phyloP scores from a whole-genome alignment of 1,284 basidiomycete genomes.

The Grifola frondosa region DNA sequence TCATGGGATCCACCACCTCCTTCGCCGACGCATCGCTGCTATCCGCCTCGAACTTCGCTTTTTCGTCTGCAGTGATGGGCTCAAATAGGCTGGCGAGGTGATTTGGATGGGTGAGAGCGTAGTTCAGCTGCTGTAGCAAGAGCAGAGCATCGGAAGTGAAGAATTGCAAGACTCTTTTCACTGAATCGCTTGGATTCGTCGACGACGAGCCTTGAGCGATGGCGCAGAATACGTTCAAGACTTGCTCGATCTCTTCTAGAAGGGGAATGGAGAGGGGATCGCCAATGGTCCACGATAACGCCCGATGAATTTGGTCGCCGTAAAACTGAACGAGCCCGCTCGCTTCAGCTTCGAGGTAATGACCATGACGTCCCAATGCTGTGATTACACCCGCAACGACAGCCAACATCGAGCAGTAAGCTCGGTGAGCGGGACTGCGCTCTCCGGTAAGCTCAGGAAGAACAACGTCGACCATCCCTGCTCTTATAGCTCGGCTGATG shows the following conservation, averaged over 20 bases:
- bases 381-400: conserved; percentile 76
- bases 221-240: conserved; percentile 73
- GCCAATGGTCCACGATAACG: conserved; percentile 79
- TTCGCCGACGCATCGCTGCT: conserved; percentile 26
- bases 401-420: conserved; percentile 85
- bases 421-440: conserved; percentile 73
- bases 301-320: conserved; percentile 74
- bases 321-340: conserved; percentile 86
- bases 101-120: conserved; percentile 88
- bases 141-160: conserved; percentile 67
- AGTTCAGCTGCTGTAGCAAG: conserved; percentile 86
- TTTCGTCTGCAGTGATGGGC: conserved; percentile 77
- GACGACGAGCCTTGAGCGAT: conserved; percentile 57
- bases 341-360: conserved; percentile 86
- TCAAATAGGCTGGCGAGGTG: conserved; percentile 81
- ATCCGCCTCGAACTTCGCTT: conserved; percentile 64
- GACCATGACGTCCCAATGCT: conserved; percentile 64
- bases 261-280: conserved; percentile 70
- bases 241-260: conserved; percentile 80
- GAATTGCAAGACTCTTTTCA: conserved; percentile 61
- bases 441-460: conserved; percentile 70
- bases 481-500: conserved; percentile 73
- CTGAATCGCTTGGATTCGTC: conserved; percentile 44
- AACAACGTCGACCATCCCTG: conserved; percentile 68
- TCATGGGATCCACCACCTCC: conserved; percentile 57